Evolutionary conservation across 345 rosid species (phyloP).

Genomic region (Linum trigynum): DNA sequence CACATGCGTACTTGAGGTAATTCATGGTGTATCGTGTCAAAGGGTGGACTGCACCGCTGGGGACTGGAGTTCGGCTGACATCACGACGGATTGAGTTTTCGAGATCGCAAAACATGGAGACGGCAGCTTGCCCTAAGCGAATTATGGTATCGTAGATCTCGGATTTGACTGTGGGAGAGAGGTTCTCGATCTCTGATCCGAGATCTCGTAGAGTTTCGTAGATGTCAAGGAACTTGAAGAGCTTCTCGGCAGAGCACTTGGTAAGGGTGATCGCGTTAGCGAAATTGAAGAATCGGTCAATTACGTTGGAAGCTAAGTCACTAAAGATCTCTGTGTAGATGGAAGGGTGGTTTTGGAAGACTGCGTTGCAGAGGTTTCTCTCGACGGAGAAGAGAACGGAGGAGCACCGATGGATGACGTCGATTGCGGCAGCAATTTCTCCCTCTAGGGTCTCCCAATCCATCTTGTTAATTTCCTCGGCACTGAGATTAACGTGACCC

Average conservation of each 20-base stretch:
- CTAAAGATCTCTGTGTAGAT: conserved; percentile 5
- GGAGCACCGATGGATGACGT: conserved; percentile 11
- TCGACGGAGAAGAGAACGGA: conserved; percentile 8
- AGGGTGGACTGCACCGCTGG: conserved; percentile 22
- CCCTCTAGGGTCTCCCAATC: conserved; percentile 42
- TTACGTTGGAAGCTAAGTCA: conserved; percentile 5
- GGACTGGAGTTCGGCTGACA: conserved; percentile 14
- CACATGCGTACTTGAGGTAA: conserved; percentile 19
- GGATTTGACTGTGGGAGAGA: conserved; percentile 1
- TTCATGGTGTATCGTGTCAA: conserved; percentile 26
- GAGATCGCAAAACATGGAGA: conserved; percentile 14
- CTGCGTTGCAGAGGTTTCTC: conserved; percentile 10
- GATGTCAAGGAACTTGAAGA: conserved; percentile 22
- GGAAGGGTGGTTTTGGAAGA: conserved; percentile 9
- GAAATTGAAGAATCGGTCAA: conserved; percentile 14
- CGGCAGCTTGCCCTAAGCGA: conserved; percentile 16
- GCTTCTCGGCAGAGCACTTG: conserved; percentile 19
- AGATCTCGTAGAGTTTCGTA: conserved; percentile 15
- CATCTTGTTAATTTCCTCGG: conserved; percentile 81
- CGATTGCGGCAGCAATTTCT: conserved; percentile 11
- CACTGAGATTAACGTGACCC: conserved; percentile 60
- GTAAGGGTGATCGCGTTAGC: conserved; percentile 12
- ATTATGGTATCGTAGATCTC: conserved; percentile 5
- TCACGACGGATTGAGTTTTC: conserved; percentile 20
- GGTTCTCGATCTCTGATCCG: background rate